phyloP scores from a whole-genome alignment of 2,329 filamentous ascomycete genomes.

The Thielaviopsis punctulata region DNA sequence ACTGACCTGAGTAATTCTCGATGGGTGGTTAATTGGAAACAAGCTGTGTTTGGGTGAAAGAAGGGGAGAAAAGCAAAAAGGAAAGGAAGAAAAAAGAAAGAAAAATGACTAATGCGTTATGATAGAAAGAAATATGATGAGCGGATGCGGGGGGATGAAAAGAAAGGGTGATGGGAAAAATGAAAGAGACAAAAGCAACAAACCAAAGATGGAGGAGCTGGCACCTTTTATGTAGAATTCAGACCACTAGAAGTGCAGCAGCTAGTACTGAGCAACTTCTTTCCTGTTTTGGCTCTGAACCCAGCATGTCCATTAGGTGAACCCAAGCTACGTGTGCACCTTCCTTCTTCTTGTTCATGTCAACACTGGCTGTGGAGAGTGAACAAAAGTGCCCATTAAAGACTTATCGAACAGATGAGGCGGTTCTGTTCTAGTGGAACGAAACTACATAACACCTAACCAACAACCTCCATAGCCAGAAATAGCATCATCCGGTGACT shows the following conservation, averaged over 20 bases:
- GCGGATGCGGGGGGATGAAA: background rate
- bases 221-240: background rate
- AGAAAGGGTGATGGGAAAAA: background rate
- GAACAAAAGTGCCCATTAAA: background rate
- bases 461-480: background rate
- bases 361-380: background rate
- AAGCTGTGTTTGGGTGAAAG: background rate
- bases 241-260: background rate
- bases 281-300: background rate
- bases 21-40: background rate
- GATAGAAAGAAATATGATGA: constrained; percentile 3
- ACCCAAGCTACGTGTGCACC: background rate
- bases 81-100: no score
- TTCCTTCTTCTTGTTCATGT: background rate
- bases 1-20: background rate
- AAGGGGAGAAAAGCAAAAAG: constrained; percentile 8
- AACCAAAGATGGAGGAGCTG: background rate
- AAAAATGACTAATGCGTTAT: no score
- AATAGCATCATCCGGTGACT: background rate
- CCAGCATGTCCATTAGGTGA: background rate
- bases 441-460: background rate
- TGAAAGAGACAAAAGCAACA: background rate
- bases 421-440: background rate
- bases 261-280: background rate
- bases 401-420: background rate